Base-by-base conservation (phyloP, 1,284 basidiomycete genomes). In the Tylopilus sp. region DNA sequence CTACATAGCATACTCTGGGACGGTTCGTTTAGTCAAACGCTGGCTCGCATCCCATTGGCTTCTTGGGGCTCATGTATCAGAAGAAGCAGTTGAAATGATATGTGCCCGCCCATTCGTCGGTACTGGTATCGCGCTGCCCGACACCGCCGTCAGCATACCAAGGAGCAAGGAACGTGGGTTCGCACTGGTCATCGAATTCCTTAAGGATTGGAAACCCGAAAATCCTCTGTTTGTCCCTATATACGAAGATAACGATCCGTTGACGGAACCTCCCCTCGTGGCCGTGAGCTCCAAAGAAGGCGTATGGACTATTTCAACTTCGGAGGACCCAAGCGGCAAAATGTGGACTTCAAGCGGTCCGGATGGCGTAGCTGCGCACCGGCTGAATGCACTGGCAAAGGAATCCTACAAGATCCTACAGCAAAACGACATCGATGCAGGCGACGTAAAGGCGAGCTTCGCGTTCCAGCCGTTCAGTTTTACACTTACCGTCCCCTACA, bases 11-110 rank as follows among this genome's bases (percentile, higher is more conserved):
- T 97, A 86, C 64, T 76, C 91, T 2, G 84, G 86, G 6, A 94
- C 94, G 0, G 86, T 90, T 18, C 78, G 97, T 25, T 76, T 99
- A 19, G 80, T 91, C 35, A 96, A 98, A 71, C 81, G 97, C 43
- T 99, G 97, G 97, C 71, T 98, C 41, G 81, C 87, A 0, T 75
- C 86, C 2, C 97, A 99, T 68, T 91, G 96, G 87, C 78, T 98
- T 19, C 74, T 91, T 15, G 72, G 77, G 2, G 67, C 70, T 0
- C 85, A 92, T 56, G 71, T 95, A 36, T 75, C 78, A 6, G 78
- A 84, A 48, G 92, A 97, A 65, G 82, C 82, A 0, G 76, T 92
- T 39, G 97, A 99, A 68, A 71, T 99, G 11, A 66, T 99, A 26
- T 89, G 87, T 59, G 91, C 91, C 0, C 70, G 68, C 30, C 69